A percentile compares a stretch with the other conserved stretches of the same genome.
Evolutionary conservation across 371 early-diverging fungal genomes (phyloP).

Genomic region (Rhizopus stolonifer): DNA sequence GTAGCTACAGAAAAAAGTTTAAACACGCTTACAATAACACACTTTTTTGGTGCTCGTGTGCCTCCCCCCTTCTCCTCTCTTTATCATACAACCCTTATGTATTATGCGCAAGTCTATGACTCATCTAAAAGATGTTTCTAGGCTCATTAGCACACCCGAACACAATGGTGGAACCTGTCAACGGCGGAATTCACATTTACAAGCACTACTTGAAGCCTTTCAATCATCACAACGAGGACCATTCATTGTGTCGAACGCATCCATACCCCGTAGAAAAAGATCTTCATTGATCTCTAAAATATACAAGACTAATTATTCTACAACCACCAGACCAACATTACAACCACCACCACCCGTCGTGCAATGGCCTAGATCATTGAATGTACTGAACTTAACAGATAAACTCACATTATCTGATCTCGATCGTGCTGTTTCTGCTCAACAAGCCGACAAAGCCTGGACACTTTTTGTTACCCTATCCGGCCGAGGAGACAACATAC

Average conservation of each 20-base stretch:
- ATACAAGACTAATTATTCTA: conserved; percentile 4
- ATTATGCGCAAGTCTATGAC: conserved; percentile 45
- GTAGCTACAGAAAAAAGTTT: no score
- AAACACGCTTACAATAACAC: conserved; percentile 4
- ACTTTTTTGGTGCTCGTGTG: neutral
- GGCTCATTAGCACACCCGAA: conserved; percentile 25
- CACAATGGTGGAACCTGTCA: conserved; percentile 21
- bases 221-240: conserved; percentile 11
- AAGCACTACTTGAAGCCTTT: conserved; percentile 28
- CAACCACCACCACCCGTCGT: no score
- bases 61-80: neutral
- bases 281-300: conserved; percentile 7
- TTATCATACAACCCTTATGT: conserved; percentile 7
- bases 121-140: conserved; percentile 45
- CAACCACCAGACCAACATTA: conserved; percentile 12
- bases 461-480: conserved; percentile 34
- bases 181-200: conserved; percentile 35
- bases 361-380: no score
- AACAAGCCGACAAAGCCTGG: conserved; percentile 46
- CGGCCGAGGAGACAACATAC: conserved; percentile 25
- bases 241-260: conserved; percentile 5
- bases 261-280: conserved; percentile 22
- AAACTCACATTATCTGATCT: conserved; percentile 31
- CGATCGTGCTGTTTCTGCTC: conserved; percentile 32
- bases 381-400: conserved; percentile 30